Conservation (phyloP, 129 eudicot species). For the Glebionis coronaria region DNA sequence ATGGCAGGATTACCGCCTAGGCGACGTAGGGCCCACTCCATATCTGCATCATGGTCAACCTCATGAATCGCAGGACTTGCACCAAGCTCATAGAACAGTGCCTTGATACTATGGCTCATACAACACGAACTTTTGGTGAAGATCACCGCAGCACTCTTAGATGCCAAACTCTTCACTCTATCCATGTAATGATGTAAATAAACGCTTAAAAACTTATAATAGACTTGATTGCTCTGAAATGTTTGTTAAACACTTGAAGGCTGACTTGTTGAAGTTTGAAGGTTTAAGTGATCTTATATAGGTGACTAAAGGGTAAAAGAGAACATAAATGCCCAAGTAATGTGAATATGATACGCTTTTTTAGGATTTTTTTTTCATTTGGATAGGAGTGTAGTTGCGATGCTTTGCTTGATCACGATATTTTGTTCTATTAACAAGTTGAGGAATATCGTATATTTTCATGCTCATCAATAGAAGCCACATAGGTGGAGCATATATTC, state of each 20-base stretch:
- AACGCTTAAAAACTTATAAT: not conserved
- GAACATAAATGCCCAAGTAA: constrained; percentile 11
- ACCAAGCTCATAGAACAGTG: constrained; percentile 74
- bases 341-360: constrained; percentile 33
- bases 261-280: constrained; percentile 28
- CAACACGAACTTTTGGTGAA: constrained; percentile 86
- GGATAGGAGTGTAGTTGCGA: constrained; percentile 33
- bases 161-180: constrained; percentile 61
- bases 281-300: constrained; percentile 36
- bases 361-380: constrained; percentile 32
- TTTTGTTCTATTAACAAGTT: constrained; percentile 46
- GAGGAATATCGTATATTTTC: constrained; percentile 35
- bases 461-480: constrained; percentile 7
- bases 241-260: constrained; percentile 24
- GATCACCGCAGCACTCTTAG: constrained; percentile 79
- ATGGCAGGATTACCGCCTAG: constrained; percentile 70
- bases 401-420: constrained; percentile 42
- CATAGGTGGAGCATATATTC: constrained; percentile 30
- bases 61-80: constrained; percentile 91
- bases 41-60: constrained; percentile 57
- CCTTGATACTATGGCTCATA: constrained; percentile 89
- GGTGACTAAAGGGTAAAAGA: constrained; percentile 11
- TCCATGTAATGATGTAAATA: constrained; percentile 43
- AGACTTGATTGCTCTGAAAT: not conserved
- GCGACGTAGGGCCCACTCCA: constrained; percentile 67